Base-by-base conservation (phyloP, 2,329 filamentous ascomycete genomes). In the Leptographium galeiforme region DNA sequence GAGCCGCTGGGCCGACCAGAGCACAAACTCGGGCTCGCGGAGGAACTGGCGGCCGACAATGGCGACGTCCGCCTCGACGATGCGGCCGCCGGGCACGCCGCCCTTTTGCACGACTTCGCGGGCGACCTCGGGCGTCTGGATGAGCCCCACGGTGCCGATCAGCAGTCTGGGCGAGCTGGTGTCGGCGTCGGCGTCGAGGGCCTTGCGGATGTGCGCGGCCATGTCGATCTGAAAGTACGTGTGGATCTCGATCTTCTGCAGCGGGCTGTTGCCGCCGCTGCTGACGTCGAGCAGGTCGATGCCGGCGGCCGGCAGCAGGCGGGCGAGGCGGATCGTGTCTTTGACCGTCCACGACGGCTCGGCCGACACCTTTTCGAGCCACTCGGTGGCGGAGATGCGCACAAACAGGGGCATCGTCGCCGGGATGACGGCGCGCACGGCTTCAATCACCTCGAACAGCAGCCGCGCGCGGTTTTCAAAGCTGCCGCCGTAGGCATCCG, bases 251-350 rank as follows among this genome's bases (percentile, higher is more conserved):
- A 88, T 79, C 63, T 81, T 72, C 63, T 86, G 82, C 46, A 68
- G 65, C 39, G 72, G 67, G 63, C 81, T 77, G 64, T 87, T 85
- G 41, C 87, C 90, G 38, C 82, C 88, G 1, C 82, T 83, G 60
- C 83, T 89, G 54, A 95, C 80, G 65, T 96, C 90, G 34, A 95
- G 74, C 16, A 95, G 71, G 64, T 96, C 90, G 45, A 95, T 77
- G 34, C 90, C 90, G 13, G 76, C 72, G 0, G 76, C 78, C 0
- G 87, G 85, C 1, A 96, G 76, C 11, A 84, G 70, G 63, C 78
- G 76, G 14, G 87, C 85, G 4, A 93, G 77, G 52, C 69, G 71
- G 57, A 85, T 78, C 55, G 67, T 85, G 59, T 89, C 77, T 45
- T 83, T 76, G n/a, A 84, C 61, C 6, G 79, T 82, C 88, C 88